Evolutionary conservation across 345 rosid species (phyloP), one percentile per base, ranked within the genome.

Genomic region (Psidium guajava): DNA sequence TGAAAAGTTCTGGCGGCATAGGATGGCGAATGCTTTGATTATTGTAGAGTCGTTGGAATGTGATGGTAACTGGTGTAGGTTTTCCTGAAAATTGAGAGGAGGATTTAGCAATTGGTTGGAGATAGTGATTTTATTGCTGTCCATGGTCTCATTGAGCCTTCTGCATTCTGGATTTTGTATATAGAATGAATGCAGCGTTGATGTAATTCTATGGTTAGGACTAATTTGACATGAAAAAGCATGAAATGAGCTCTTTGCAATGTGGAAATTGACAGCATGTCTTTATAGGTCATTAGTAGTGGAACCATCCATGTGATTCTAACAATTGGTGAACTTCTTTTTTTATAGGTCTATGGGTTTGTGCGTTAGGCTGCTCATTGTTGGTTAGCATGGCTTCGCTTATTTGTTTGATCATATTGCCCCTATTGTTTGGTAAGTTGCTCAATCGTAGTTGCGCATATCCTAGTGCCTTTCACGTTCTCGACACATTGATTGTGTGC

Each of bases 351-450:
- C 89, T 96, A 58, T 97, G 99, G 99, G 22, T 93, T 15, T 87
- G 87, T 89, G 98, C 99, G 81, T 82, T 97, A 95, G 99, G 99
- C 54, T 97, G 99, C 92, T 97, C 99, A 28, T 95, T 97, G 84
- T 92, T 97, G 91, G 99, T 97, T 87, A 97, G 99, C 94, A 94
- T 96, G 92, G 99, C 99, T 24, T 96, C 99, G 74, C 98, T 97
- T 83, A 89, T 96, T 86, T 97, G 99, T 88, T 90, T 97, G 84
- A 87, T 96, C 86, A 83, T 97, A 87, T 93, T 97, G 90, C 99
- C 99, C 1, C 49, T 97, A 84, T 89, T 97, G 77, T 97, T 95
- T 85, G 91, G 99, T 97, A 89, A 92, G 94, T 89, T 36, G 52
- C 69, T 84, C 42, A 13, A 86, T 18, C 27, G 9, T 59, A 27